Conservation (phyloP, 2,329 filamentous ascomycete species). For the Diaporthe aspalathi region DNA sequence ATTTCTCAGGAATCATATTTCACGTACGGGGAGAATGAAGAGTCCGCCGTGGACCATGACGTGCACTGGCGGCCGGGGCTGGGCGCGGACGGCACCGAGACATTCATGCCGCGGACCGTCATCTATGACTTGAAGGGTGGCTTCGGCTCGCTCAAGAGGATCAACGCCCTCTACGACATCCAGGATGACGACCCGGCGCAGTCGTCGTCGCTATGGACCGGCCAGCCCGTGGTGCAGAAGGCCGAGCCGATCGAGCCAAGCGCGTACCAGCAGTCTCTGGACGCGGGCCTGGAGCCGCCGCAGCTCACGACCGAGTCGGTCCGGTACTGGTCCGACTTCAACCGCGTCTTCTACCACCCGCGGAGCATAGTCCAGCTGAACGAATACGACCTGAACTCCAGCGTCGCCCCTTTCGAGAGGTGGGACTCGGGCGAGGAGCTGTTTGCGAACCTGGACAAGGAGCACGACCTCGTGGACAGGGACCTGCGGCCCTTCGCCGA, state of each 20-base stretch:
- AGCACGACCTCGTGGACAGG: conserved; percentile 89
- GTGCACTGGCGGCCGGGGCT: conserved; percentile 89
- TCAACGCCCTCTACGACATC: conserved; percentile 86
- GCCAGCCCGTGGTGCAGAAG: conserved; percentile 74
- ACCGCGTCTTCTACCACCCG: conserved; percentile 89
- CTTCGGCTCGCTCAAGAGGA: conserved; percentile 88
- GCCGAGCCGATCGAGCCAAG: conserved; percentile 75
- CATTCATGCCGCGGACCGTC: conserved; percentile 89
- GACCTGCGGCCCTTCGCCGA: conserved; percentile 90
- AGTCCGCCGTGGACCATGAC: conserved; percentile 80
- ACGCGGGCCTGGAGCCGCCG: conserved; percentile 74
- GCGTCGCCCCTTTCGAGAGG: conserved; percentile 83
- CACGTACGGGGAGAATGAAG: conserved; percentile 78
- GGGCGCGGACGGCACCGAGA: conserved; percentile 86
- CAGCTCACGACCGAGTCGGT: conserved; percentile 76
- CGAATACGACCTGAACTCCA: conserved; percentile 86
- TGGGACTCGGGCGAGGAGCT: conserved; percentile 80
- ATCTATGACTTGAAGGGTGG: conserved; percentile 96
- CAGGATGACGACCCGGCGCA: conserved; percentile 47
- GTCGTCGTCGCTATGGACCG: conserved; percentile 58
- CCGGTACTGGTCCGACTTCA: conserved; percentile 98
- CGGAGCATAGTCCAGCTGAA: conserved; percentile 86
- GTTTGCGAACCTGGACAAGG: conserved; percentile 77
- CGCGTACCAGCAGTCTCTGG: conserved; percentile 83
- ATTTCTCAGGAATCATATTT: conserved; percentile 89